Percentiles rank a stretch among this genome's conserved stretches.
These are phyloP conservation scores for Nicotiana otophora DNA, from an alignment of 257 asterid species.

Conservation along the genomic window DNA sequence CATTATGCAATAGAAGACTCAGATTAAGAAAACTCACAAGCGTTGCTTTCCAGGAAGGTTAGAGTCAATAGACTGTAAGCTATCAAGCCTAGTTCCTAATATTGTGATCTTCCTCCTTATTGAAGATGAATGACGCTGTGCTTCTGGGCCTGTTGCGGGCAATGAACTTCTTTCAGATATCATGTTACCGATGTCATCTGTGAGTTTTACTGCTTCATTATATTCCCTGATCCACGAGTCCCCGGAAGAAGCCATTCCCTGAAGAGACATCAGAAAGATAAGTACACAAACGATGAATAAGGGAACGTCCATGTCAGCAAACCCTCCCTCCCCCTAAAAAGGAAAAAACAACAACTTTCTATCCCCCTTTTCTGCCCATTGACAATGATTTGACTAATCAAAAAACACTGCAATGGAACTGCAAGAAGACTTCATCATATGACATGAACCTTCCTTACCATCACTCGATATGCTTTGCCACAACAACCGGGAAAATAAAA, in stretches of 20 bases:
- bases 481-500: background rate
- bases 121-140: constrained; percentile 76
- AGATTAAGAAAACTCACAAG: constrained; percentile 40
- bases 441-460: background rate
- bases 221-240: constrained; percentile 92
- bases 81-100: constrained; percentile 71
- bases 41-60: constrained; percentile 58
- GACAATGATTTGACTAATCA: background rate
- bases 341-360: background rate
- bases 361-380: background rate
- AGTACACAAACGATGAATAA: background rate
- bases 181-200: constrained; percentile 78
- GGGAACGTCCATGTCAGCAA: background rate
- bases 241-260: constrained; percentile 61
- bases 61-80: constrained; percentile 51
- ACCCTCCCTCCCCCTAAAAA: background rate
- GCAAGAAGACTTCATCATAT: background rate
- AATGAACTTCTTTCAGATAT: constrained; percentile 67
- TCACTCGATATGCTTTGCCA: background rate
- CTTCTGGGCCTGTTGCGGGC: constrained; percentile 67
- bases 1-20: background rate
- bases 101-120: constrained; percentile 85
- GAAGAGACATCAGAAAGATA: background rate
- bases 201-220: constrained; percentile 78
- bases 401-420: background rate